These are phyloP conservation scores for Ichthyophthirius multifiliis DNA, from an alignment of 169 alveolate species.

Conservation along the genomic window DNA sequence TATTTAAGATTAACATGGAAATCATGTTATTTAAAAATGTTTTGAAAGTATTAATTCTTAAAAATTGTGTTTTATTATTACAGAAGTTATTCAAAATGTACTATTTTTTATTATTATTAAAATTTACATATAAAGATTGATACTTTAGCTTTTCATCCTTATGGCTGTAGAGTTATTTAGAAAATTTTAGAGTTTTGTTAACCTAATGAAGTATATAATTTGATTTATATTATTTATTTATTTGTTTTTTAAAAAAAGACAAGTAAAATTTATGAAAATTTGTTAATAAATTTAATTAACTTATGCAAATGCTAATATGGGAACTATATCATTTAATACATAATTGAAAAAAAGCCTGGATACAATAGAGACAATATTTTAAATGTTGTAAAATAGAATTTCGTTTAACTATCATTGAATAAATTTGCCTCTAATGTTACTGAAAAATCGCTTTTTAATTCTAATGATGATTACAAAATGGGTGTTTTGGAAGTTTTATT, in stretches of 20 bases:
- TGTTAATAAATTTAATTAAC: neutral
- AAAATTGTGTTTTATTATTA: constrained; percentile 8
- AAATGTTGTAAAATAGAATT: constrained; percentile 5
- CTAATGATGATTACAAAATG: neutral
- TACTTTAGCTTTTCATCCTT: constrained; percentile 18
- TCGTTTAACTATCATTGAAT: constrained; percentile 16
- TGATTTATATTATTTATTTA: too few relatives aligned
- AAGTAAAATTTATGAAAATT: constrained; percentile 23
- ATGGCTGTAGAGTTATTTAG: constrained; percentile 39
- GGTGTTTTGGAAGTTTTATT: constrained; percentile 9
- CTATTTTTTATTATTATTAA: neutral
- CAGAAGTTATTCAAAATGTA: constrained; percentile 23
- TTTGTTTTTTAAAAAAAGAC: too few relatives aligned
- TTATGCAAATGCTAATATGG: constrained; percentile 31
- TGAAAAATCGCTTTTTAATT: neutral
- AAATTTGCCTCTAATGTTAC: constrained; percentile 30
- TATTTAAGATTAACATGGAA: constrained; percentile 27
- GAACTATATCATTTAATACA: constrained; percentile 19
- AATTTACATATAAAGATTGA: neutral
- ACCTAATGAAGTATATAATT: neutral
- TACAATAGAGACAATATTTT: neutral
- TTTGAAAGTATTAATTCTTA: constrained; percentile 10
- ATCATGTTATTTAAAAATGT: constrained; percentile 32
- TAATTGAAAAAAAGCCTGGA: constrained; percentile 8
- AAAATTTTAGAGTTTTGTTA: constrained; percentile 26